A percentile compares a stretch with the other conserved stretches of the same genome.
Evolutionary conservation across 2,329 filamentous ascomycete genomes (phyloP).

Genomic region (Blumeria hordei): DNA sequence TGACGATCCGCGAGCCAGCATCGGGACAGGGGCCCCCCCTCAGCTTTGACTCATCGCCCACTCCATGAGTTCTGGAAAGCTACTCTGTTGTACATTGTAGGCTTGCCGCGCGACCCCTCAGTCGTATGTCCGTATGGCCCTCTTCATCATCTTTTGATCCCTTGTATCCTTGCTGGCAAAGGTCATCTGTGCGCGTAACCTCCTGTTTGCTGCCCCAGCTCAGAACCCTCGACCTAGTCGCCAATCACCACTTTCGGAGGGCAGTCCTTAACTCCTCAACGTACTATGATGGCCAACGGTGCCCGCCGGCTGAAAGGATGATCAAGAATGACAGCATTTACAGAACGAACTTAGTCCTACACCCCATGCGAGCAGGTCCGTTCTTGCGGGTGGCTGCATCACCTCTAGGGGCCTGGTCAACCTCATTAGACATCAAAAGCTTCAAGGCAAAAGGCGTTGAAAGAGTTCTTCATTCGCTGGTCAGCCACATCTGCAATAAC

Average conservation of each 20-base stretch:
- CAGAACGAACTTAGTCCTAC: conserved; percentile 5
- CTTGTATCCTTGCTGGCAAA: conserved; percentile 10
- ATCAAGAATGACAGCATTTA: conserved; percentile 11
- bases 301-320: conserved; percentile 6
- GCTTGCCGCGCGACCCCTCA: conserved; percentile 1
- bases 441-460: conserved; percentile 5
- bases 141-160: conserved; percentile 4
- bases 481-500: conserved; percentile 9
- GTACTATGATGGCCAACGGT: conserved; percentile 6
- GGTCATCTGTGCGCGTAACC: conserved; percentile 10
- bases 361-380: conserved; percentile 13
- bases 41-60: not conserved
- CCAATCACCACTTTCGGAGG: conserved; percentile 3
- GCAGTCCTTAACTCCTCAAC: not conserved
- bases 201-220: conserved; percentile 3
- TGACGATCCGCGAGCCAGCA: not conserved
- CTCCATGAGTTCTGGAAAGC: conserved; percentile 2
- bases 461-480: conserved; percentile 4
- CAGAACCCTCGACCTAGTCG: conserved; percentile 1
- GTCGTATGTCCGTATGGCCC: conserved; percentile 3
- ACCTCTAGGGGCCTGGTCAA: conserved; percentile 9
- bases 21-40: not conserved
- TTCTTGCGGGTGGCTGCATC: conserved; percentile 14
- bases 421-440: conserved; percentile 10
- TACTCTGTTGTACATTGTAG: not conserved